A percentile compares a stretch with the other conserved stretches of the same genome.
phyloP scores from a whole-genome alignment of 345 rosid genomes.

The Reutealis trisperma region DNA sequence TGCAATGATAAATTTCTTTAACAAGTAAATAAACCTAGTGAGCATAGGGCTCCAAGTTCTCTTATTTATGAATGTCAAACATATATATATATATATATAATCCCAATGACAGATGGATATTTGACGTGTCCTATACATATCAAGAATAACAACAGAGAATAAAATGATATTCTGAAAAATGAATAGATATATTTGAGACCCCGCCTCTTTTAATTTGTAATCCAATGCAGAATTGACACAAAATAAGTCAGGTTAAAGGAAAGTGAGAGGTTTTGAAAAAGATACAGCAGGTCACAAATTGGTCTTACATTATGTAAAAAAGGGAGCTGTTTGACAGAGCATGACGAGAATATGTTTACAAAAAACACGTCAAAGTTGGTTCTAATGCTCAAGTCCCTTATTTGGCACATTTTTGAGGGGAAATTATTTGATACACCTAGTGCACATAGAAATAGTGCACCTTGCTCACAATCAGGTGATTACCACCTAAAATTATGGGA shows the following conservation, averaged over 20 bases:
- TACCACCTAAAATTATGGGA: too few relatives aligned
- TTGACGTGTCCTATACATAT: too few relatives aligned
- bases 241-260: neutral
- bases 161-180: neutral
- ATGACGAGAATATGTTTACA: too few relatives aligned
- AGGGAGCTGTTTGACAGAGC: too few relatives aligned
- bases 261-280: neutral
- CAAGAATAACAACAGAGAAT: too few relatives aligned
- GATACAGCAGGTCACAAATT: neutral
- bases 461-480: too few relatives aligned
- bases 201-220: neutral
- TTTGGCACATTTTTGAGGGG: too few relatives aligned
- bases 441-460: too few relatives aligned
- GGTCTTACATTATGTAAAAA: neutral
- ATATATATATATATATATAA: neutral
- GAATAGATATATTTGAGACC: neutral
- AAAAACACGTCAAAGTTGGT: too few relatives aligned
- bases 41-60: neutral
- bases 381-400: too few relatives aligned
- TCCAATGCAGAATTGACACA: neutral
- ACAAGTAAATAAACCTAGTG: neutral
- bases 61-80: neutral
- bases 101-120: too few relatives aligned
- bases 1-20: conserved; percentile 35
- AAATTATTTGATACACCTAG: too few relatives aligned